Evolutionary conservation across 2,329 filamentous ascomycete species (phyloP).

Genomic region (Cladosporium sp.): DNA sequence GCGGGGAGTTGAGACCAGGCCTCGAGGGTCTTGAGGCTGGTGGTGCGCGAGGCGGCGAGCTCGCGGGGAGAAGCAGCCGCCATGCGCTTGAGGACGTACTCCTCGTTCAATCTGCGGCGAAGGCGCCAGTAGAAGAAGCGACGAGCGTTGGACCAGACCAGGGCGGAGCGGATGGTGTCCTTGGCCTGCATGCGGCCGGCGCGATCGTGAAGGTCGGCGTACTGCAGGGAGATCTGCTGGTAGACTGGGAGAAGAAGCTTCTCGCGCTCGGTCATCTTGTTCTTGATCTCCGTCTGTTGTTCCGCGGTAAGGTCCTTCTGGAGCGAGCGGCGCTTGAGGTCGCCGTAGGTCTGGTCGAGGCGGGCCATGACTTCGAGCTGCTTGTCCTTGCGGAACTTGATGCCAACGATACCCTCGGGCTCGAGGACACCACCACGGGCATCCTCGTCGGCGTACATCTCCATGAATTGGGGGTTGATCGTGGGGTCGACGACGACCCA

Average conservation of each 20-base stretch:
- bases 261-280: slow-evolving; percentile 79
- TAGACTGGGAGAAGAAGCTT: slow-evolving; percentile 89
- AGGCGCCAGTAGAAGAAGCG: slow-evolving; percentile 99
- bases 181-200: slow-evolving; percentile 98
- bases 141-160: slow-evolving; percentile 83
- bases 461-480: slow-evolving; percentile 94
- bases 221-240: slow-evolving; percentile 90
- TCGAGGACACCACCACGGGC: slow-evolving; percentile 95
- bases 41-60: slow-evolving; percentile 37
- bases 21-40: slow-evolving; percentile 69
- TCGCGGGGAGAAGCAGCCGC: slow-evolving; percentile 43
- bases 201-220: slow-evolving; percentile 94
- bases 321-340: slow-evolving; percentile 73
- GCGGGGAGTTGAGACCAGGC: slow-evolving; percentile 77
- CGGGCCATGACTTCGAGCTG: slow-evolving; percentile 97
- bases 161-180: slow-evolving; percentile 77
- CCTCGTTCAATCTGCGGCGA: slow-evolving; percentile 92
- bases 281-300: slow-evolving; percentile 73
- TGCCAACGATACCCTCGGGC: slow-evolving; percentile 95
- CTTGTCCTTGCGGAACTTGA: slow-evolving; percentile 97
- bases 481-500: slow-evolving; percentile 99
- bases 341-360: slow-evolving; percentile 76
- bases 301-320: slow-evolving; percentile 67
- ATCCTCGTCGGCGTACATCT: slow-evolving; percentile 98
- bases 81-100: slow-evolving; percentile 94